Base-by-base conservation (phyloP, 345 rosid genomes). In the Rhodamnia rubescens region DNA sequence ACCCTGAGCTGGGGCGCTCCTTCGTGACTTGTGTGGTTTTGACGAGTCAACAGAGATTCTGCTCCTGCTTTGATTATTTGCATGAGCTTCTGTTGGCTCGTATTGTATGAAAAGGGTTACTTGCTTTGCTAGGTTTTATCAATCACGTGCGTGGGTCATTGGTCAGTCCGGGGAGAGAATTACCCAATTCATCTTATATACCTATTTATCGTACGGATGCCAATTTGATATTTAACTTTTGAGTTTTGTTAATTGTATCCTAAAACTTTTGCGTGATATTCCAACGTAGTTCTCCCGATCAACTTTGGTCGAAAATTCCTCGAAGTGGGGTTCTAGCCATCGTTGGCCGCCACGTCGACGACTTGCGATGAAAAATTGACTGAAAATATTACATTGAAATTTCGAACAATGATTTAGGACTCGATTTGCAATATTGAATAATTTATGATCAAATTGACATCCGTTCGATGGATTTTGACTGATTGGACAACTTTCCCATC, bases 261-360 rank as follows among this genome's bases (percentile, higher is more conserved):
- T 7, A 13, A 29, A 6, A 3, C 4, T 4, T 29, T 61, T 14
- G 8, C 4, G 42, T 1, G 0, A 1, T 29, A 61, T 61, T 29
- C 1, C 22, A 7, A 61, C 3, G 1, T 8, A 29, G 2, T 8
- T 1, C 7, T 53, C 2, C 54, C 2, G 7, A 6, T 14, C 21
- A 15, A 52, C 5, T 53, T 53, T 53, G 6, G 18, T 3, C 1
- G 1, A 1, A 52, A 15, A 52, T 52, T 15, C 6, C 6, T 2
- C 1, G 16, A 14, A 2, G 1, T 52, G 16, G 6, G 4, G 1
- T 14, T 14, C 18, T 5, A 14, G 18, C 14, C 16, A 52, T 52
- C 6, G 1, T 5, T 5, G 5, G 6, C 18, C 0, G 11, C 0
- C 56, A 20, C 16, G 1, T 52, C 18, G 6, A 1, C 18, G 5